These are phyloP conservation scores for Aspergillus taichungensis DNA, from an alignment of 495 filamentous ascomycete species.

Conservation along the genomic window DNA sequence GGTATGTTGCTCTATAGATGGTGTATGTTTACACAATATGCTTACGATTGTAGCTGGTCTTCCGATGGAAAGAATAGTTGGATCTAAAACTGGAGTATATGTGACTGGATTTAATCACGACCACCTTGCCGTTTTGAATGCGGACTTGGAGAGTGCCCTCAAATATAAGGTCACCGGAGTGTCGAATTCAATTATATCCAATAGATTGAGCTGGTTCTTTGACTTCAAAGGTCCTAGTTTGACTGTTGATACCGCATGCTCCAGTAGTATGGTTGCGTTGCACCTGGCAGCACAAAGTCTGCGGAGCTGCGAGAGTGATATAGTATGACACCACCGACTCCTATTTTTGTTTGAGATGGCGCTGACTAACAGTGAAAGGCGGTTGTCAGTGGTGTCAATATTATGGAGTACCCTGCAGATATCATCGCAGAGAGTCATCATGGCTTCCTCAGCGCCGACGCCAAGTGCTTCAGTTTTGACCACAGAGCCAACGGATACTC, in stretches of 20 bases:
- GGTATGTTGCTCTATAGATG: neutral
- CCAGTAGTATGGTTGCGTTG: conserved; percentile 22
- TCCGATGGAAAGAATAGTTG: neutral
- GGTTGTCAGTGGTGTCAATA: conserved; percentile 22
- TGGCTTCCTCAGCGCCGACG: conserved; percentile 11
- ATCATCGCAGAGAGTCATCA: conserved; percentile 4
- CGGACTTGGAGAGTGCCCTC: neutral
- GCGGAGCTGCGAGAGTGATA: conserved; percentile 21
- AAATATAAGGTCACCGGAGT: conserved; percentile 4
- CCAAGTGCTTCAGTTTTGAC: conserved; percentile 23
- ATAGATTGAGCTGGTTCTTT: conserved; percentile 4
- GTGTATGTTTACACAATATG: too few species aligned
- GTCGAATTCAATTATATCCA: conserved; percentile 1
- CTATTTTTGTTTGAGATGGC: too few species aligned
- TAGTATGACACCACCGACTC: conserved; percentile 1
- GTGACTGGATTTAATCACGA: conserved; percentile 10
- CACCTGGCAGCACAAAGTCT: conserved; percentile 33
- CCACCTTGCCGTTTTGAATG: conserved; percentile 2
- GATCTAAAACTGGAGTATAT: conserved; percentile 9
- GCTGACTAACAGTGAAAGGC: conserved; percentile 2
- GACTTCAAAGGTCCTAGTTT: conserved; percentile 20
- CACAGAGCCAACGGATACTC: conserved; percentile 22
- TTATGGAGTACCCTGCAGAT: conserved; percentile 18
- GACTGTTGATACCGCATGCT: conserved; percentile 27
- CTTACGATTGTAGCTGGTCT: conserved; percentile 1